Evolutionary conservation across 345 rosid genomes (phyloP).

Genomic region (Rhodomyrtus tomentosa): DNA sequence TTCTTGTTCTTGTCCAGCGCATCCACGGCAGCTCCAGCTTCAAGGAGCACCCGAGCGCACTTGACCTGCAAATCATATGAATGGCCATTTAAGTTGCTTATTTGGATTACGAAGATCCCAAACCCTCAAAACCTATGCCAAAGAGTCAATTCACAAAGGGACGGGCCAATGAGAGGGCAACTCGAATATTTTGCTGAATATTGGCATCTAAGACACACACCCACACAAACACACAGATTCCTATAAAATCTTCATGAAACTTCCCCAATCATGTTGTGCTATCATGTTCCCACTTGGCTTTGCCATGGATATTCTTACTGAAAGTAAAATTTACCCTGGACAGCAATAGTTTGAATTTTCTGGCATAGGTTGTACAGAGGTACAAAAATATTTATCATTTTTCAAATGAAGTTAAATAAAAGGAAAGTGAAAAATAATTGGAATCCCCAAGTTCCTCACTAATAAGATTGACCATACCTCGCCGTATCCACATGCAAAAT

Average conservation of each 20-base stretch:
- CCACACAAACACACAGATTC: background rate
- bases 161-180: background rate
- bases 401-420: background rate
- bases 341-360: background rate
- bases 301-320: background rate
- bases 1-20: conserved; percentile 97
- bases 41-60: conserved; percentile 77
- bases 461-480: conserved; percentile 45
- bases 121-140: background rate
- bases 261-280: background rate
- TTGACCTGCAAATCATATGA: conserved; percentile 31
- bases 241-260: background rate
- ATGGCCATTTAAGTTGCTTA: background rate
- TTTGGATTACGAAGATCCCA: background rate
- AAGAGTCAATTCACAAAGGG: background rate
- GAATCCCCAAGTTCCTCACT: background rate
- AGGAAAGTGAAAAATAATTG: background rate
- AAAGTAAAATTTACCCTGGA: background rate
- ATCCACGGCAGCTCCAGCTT: conserved; percentile 75
- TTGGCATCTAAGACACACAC: background rate
- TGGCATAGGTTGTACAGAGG: background rate
- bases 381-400: background rate
- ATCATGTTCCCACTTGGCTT: background rate
- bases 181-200: background rate
- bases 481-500: conserved; percentile 98